These are phyloP conservation scores for Vachellia collinsii DNA, from an alignment of 306 rosid genomes.

Conservation along the genomic window DNA sequence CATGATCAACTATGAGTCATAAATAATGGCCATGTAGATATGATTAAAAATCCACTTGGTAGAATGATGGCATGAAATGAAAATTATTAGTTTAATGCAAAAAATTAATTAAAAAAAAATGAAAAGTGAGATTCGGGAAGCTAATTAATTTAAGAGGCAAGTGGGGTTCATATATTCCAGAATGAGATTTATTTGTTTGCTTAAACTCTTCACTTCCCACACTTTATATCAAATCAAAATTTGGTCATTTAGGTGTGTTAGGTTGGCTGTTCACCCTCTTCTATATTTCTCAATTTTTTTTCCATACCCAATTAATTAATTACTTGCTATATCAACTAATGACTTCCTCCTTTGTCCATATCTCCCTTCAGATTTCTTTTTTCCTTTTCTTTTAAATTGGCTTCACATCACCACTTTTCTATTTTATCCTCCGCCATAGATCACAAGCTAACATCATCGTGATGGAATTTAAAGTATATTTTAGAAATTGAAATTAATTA, in stretches of 20 bases:
- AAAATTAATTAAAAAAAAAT: background rate
- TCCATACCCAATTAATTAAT: conserved; percentile 1
- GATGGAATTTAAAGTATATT: background rate
- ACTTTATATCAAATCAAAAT: conserved; percentile 37
- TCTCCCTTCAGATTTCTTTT: background rate
- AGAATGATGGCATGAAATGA: background rate
- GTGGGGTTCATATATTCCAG: conserved; percentile 32
- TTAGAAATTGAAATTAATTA: background rate
- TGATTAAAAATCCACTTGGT: too few species aligned
- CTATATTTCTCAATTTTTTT: conserved; percentile 25
- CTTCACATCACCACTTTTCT: background rate
- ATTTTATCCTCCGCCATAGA: background rate
- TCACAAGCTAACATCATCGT: background rate
- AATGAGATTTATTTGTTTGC: background rate
- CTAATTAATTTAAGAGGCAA: background rate
- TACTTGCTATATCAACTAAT: conserved; percentile 37
- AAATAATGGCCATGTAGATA: background rate
- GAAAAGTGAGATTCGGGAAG: conserved; percentile 34
- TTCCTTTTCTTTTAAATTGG: background rate
- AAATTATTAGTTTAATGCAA: background rate
- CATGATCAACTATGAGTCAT: background rate
- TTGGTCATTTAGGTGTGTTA: conserved; percentile 55
- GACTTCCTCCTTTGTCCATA: conserved; percentile 7
- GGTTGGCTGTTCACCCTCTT: conserved; percentile 52
- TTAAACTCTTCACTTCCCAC: conserved; percentile 1